Evolutionary conservation across 2,329 filamentous ascomycete species (phyloP).

Genomic region (Nannizziopsis barbatae): DNA sequence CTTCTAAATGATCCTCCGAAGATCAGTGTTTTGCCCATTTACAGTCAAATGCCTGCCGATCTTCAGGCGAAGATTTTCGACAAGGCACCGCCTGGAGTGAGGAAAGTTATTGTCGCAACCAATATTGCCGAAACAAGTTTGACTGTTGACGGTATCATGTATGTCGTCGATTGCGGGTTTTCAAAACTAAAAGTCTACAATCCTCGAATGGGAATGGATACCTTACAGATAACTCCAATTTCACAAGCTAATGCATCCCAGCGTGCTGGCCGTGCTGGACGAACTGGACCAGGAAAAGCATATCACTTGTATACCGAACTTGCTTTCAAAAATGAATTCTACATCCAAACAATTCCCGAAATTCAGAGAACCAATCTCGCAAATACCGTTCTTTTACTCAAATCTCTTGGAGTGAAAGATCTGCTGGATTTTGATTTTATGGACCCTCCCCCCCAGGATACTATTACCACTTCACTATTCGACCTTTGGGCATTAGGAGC

Average conservation of each 20-base stretch:
- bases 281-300: conserved; percentile 89
- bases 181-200: conserved; percentile 99
- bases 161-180: conserved; percentile 91
- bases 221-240: conserved; percentile 91
- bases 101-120: conserved; percentile 95
- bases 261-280: conserved; percentile 80
- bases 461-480: conserved; percentile 92
- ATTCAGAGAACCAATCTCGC: conserved; percentile 93
- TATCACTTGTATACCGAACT: conserved; percentile 90
- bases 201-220: conserved; percentile 98
- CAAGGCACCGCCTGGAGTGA: conserved; percentile 72
- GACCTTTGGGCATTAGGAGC: conserved; percentile 94
- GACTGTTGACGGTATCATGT: conserved; percentile 98
- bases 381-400: conserved; percentile 87
- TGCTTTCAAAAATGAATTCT: conserved; percentile 91
- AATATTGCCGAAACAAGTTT: conserved; percentile 98
- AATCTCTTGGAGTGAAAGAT: conserved; percentile 88
- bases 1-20: conserved; percentile 90
- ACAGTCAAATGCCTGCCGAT: conserved; percentile 98
- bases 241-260: conserved; percentile 94
- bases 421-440: conserved; percentile 97
- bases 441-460: conserved; percentile 96
- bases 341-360: conserved; percentile 92
- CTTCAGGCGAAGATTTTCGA: conserved; percentile 97
- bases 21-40: conserved; percentile 88